phyloP scores from a whole-genome alignment of 2,329 filamentous ascomycete species.

The Fusarium dlaminii region DNA sequence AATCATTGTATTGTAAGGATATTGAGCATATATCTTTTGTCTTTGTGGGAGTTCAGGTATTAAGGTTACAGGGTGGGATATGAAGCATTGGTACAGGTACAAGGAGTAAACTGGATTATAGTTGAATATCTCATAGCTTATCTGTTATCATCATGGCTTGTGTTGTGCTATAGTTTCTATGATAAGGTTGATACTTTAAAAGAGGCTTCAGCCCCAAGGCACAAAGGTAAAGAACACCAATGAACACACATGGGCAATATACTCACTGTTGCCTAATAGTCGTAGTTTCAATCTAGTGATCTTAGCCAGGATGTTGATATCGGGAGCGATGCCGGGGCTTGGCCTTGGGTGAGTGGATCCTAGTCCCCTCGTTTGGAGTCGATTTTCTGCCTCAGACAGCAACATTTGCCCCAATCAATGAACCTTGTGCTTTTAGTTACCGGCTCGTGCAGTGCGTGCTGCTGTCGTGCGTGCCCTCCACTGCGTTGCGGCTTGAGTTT shows the following conservation, averaged over 20 bases:
- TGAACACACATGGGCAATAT: neutral
- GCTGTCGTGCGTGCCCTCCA: neutral
- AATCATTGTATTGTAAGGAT: neutral
- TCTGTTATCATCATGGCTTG: neutral
- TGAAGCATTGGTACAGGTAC: neutral
- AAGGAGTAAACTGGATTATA: neutral
- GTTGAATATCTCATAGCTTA: neutral
- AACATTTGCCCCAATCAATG: conserved; percentile 23
- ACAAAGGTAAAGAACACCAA: neutral
- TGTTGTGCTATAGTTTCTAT: neutral
- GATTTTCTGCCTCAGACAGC: conserved; percentile 45
- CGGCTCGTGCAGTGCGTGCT: conserved; percentile 16
- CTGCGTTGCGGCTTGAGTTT: conserved; percentile 19
- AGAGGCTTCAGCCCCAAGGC: neutral
- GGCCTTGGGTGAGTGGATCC: conserved; percentile 22
- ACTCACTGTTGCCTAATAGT: neutral
- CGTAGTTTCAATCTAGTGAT: neutral
- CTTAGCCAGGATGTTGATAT: conserved; percentile 5
- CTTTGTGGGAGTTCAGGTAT: neutral
- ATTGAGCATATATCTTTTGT: neutral
- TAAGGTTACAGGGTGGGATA: neutral
- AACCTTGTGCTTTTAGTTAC: conserved; percentile 8
- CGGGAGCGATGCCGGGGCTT: conserved; percentile 27
- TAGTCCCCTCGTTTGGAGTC: conserved; percentile 5
- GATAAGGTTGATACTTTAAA: neutral